These are phyloP conservation scores for Purpureocillium lavendulum DNA, from an alignment of 2,329 filamentous ascomycete species.

Conservation along the genomic window DNA sequence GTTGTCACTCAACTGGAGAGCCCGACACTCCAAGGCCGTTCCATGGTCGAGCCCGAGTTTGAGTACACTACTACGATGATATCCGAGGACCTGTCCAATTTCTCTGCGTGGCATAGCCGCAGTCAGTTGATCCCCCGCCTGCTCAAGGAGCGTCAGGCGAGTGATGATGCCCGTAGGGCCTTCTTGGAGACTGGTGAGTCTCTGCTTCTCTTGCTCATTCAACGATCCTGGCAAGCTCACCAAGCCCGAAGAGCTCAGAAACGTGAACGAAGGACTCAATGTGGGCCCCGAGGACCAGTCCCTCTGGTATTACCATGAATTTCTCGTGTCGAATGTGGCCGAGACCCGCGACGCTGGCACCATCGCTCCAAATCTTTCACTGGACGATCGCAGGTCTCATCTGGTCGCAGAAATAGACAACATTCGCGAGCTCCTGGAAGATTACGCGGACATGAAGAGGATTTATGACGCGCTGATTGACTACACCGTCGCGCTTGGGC, in stretches of 20 bases:
- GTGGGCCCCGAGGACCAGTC: conserved; percentile 92
- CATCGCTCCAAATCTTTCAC: conserved; percentile 56
- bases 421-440: conserved; percentile 56
- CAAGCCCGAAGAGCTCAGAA: conserved; percentile 51
- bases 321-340: conserved; percentile 63
- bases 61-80: conserved; percentile 90
- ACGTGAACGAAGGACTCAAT: conserved; percentile 72
- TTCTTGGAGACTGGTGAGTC: conserved; percentile 59
- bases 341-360: conserved; percentile 39
- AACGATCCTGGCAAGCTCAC: background rate
- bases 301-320: conserved; percentile 95
- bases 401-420: conserved; percentile 64
- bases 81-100: conserved; percentile 77
- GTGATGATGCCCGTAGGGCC: conserved; percentile 49
- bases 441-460: conserved; percentile 61
- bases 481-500: conserved; percentile 54
- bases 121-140: conserved; percentile 74
- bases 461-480: conserved; percentile 82
- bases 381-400: conserved; percentile 55
- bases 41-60: conserved; percentile 74
- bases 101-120: conserved; percentile 92
- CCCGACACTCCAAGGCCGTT: conserved; percentile 38
- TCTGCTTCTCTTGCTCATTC: conserved; percentile 20
- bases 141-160: conserved; percentile 61
- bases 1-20: conserved; percentile 72